Percentiles rank a stretch among this genome's conserved stretches.
Conservation (phyloP, 805 yeast species). For the Aciculoconidium aculeatum region DNA sequence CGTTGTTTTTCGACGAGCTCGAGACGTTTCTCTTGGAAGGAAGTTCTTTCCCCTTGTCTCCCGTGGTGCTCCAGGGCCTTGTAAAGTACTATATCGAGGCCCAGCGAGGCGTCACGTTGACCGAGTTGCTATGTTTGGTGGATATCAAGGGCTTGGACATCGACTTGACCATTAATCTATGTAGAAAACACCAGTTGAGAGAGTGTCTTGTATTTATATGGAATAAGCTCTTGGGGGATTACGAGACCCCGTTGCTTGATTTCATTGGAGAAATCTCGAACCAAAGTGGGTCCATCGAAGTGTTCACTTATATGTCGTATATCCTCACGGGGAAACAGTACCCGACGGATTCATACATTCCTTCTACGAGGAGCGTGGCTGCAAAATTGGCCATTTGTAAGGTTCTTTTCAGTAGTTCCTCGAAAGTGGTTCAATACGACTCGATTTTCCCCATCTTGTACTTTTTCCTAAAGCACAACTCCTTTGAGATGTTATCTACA, state of each 20-base stretch:
- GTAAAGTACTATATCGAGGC: constrained; percentile 43
- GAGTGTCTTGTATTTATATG: constrained; percentile 69
- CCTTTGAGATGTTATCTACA: constrained; percentile 57
- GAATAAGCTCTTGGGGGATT: constrained; percentile 66
- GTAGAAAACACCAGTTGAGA: constrained; percentile 48
- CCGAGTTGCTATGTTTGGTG: constrained; percentile 62
- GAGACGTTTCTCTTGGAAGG: no score
- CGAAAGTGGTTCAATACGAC: constrained; percentile 1
- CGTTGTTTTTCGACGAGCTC: no score
- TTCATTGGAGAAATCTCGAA: constrained; percentile 36
- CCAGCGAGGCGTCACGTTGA: constrained; percentile 45
- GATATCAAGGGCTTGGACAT: constrained; percentile 69
- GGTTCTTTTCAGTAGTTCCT: constrained; percentile 9
- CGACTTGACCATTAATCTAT: constrained; percentile 63
- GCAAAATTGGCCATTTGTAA: constrained; percentile 9
- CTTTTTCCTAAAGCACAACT: constrained; percentile 47
- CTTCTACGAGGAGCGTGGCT: constrained; percentile 11
- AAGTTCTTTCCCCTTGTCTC: no score
- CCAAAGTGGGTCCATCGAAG: constrained; percentile 9
- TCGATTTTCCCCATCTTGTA: constrained; percentile 60
- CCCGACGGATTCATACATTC: constrained; percentile 58
- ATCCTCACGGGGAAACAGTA: constrained; percentile 72
- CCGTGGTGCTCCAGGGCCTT: constrained; percentile 56
- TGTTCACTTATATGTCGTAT: constrained; percentile 56
- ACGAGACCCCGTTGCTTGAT: constrained; percentile 61